These are phyloP conservation scores for Ploettnerulaceae sp. DNA, from an alignment of 2,329 filamentous ascomycete species.

Conservation along the genomic window DNA sequence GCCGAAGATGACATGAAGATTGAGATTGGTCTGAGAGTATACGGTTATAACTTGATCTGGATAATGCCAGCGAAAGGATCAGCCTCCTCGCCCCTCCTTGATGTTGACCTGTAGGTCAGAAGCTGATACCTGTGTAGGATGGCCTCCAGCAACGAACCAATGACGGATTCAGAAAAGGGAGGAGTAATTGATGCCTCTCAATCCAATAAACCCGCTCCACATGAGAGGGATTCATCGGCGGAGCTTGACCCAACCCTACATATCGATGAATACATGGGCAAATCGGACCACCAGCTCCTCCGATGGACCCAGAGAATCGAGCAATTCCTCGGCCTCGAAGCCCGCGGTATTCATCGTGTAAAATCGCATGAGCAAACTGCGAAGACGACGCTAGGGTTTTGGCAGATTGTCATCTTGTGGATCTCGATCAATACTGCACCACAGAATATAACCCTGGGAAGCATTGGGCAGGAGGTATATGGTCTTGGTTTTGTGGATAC, in stretches of 20 bases:
- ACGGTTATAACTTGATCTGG: slow-evolving; percentile 93
- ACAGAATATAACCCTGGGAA: slow-evolving; percentile 60
- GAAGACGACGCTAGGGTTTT: slow-evolving; percentile 25
- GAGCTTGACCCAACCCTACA: slow-evolving; percentile 16
- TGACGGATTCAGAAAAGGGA: slow-evolving; percentile 25
- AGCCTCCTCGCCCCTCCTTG: slow-evolving; percentile 47
- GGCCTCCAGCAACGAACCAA: slow-evolving; percentile 15
- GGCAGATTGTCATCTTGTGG: slow-evolving; percentile 47
- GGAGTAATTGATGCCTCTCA: neutral
- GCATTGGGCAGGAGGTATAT: slow-evolving; percentile 56
- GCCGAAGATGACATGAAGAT: slow-evolving; percentile 12
- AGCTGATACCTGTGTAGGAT: slow-evolving; percentile 22
- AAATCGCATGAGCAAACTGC: slow-evolving; percentile 47
- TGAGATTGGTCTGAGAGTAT: slow-evolving; percentile 67
- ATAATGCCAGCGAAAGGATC: slow-evolving; percentile 99
- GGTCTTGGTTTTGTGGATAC: slow-evolving; percentile 53
- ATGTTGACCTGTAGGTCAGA: slow-evolving; percentile 1
- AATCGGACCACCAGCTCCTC: slow-evolving; percentile 14
- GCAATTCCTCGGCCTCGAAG: slow-evolving; percentile 38
- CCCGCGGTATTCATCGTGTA: slow-evolving; percentile 56
- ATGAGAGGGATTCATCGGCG: neutral
- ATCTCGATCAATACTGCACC: slow-evolving; percentile 58
- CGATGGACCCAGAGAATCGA: slow-evolving; percentile 24
- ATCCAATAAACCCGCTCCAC: neutral
- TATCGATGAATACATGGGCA: slow-evolving; percentile 10